Conservation (phyloP, 495 filamentous ascomycete species). For the Penicillium subrubescens region DNA sequence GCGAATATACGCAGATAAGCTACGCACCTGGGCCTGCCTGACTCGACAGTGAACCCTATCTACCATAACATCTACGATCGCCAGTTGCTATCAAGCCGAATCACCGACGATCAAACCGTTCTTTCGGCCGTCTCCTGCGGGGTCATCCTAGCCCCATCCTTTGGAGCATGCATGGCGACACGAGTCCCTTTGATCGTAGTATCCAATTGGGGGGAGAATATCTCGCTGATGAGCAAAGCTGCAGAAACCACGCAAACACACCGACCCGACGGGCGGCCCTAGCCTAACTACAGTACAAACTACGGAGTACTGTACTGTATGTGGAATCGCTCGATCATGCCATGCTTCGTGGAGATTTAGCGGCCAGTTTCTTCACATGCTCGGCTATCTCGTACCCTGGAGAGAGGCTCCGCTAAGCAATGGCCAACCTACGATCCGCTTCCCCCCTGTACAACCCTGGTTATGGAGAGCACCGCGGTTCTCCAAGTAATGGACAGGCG, state of each 20-base stretch:
- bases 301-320: neutral
- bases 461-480: neutral
- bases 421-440: constrained; percentile 23
- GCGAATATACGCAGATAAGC: neutral
- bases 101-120: constrained; percentile 21
- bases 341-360: neutral
- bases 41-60: neutral
- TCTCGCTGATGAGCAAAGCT: constrained; percentile 9
- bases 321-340: neutral
- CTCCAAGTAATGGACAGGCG: neutral
- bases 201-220: constrained; percentile 13
- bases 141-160: constrained; percentile 27
- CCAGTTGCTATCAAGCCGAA: constrained; percentile 7
- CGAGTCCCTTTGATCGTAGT: constrained; percentile 13
- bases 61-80: neutral
- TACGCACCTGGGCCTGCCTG: neutral
- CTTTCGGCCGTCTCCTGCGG: constrained; percentile 25
- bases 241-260: constrained; percentile 10
- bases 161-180: constrained; percentile 25
- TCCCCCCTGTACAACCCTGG: neutral
- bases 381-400: constrained; percentile 23
- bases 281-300: neutral
- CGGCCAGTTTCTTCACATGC: constrained; percentile 30
- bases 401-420: constrained; percentile 24
- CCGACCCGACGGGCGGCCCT: neutral